phyloP scores from a whole-genome alignment of 78 protist species.

The Dictyostelium brefeldianum region DNA sequence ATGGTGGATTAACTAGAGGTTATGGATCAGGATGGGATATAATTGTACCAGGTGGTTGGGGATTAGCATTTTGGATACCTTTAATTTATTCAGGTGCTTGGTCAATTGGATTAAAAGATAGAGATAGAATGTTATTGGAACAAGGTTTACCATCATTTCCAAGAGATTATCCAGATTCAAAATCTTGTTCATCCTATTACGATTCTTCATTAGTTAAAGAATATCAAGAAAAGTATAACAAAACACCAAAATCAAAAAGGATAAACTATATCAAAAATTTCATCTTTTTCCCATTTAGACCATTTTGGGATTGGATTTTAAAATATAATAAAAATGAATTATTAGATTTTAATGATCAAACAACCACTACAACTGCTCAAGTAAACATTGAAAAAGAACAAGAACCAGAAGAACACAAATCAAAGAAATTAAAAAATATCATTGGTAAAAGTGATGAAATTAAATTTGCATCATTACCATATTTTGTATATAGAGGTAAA shows the following conservation, averaged over 20 bases:
- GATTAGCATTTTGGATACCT: constrained; percentile 70
- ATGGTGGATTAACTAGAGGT: constrained; percentile 65
- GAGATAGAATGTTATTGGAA: constrained; percentile 53
- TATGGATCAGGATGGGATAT: constrained; percentile 83
- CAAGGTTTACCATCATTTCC: constrained; percentile 73
- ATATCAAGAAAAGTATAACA: constrained; percentile 21
- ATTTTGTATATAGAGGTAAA: constrained; percentile 77
- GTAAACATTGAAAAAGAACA: too few relatives aligned
- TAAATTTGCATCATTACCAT: constrained; percentile 1
- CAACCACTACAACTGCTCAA: neutral
- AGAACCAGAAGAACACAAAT: constrained; percentile 32
- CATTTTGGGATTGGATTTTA: constrained; percentile 60
- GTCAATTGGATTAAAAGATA: constrained; percentile 69
- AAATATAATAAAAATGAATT: constrained; percentile 9
- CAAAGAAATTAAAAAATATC: constrained; percentile 22
- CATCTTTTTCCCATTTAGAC: constrained; percentile 53
- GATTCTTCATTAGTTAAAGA: neutral
- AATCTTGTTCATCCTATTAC: neutral
- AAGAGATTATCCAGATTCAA: constrained; percentile 58
- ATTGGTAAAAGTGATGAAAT: neutral
- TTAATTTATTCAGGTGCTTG: constrained; percentile 72
- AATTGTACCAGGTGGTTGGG: constrained; percentile 78
- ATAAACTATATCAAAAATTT: constrained; percentile 41
- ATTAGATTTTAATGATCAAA: neutral
- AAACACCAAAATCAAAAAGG: constrained; percentile 67